Conservation (phyloP, 1,284 basidiomycete genomes). For the Schizopora paradoxa region DNA sequence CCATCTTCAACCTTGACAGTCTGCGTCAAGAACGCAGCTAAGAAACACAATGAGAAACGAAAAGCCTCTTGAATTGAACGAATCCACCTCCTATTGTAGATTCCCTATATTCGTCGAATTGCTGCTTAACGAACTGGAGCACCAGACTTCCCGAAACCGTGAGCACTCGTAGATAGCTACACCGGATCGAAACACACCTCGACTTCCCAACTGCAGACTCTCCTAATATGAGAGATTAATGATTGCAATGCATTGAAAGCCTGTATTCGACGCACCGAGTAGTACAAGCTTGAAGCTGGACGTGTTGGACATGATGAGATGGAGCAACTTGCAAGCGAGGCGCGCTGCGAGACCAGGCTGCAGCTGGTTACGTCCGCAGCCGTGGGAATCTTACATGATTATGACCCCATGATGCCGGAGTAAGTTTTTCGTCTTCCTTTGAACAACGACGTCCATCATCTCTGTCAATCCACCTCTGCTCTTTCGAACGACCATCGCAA, state of each 20-base stretch:
- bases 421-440: too few relatives aligned
- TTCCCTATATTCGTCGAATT: constrained; percentile 96
- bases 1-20: constrained; percentile 88
- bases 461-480: too few relatives aligned
- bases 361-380: constrained; percentile 4
- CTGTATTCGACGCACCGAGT: constrained; percentile 52
- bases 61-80: constrained; percentile 8
- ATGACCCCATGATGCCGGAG: too few relatives aligned
- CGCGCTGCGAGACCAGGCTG: too few relatives aligned
- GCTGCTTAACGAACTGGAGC: constrained; percentile 92
- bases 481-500: too few relatives aligned
- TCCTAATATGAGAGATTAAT: constrained; percentile 41
- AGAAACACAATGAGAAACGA: constrained; percentile 20
- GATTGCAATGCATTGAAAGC: constrained; percentile 10
- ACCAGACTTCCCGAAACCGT: constrained; percentile 60
- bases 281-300: constrained; percentile 90
- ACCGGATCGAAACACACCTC: constrained; percentile 44
- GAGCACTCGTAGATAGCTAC: constrained; percentile 8
- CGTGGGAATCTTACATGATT: background rate
- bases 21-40: constrained; percentile 95
- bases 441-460: too few relatives aligned
- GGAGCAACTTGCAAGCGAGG: constrained; percentile 23
- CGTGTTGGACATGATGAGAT: constrained; percentile 68
- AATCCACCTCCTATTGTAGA: constrained; percentile 76
- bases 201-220: constrained; percentile 98